phyloP scores from a whole-genome alignment of 805 yeast genomes.

The Wickerhamiella alocasiicola region DNA sequence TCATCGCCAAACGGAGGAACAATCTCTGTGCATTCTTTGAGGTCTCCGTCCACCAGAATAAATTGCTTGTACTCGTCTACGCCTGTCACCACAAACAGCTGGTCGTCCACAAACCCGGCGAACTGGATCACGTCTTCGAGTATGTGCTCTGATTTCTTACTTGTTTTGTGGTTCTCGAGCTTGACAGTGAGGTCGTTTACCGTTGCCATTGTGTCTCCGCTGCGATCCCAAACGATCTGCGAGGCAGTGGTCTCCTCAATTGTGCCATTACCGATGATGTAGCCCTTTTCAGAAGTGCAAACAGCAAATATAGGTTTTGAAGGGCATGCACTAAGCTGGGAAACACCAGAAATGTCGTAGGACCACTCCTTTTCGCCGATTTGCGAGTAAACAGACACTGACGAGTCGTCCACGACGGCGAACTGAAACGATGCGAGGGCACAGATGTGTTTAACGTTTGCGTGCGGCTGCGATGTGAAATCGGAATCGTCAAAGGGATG shows the following conservation, averaged over 20 bases:
- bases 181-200: not conserved
- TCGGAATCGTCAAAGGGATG: conserved; percentile 1
- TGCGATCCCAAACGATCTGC: conserved; percentile 7
- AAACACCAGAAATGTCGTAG: not conserved
- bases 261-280: not conserved
- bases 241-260: conserved; percentile 1
- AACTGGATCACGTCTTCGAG: not conserved
- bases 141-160: not conserved
- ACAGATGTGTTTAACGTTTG: not conserved
- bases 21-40: conserved; percentile 13
- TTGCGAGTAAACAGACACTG: conserved; percentile 2
- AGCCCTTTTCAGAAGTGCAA: conserved; percentile 3
- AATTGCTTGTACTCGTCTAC: not conserved
- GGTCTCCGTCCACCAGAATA: conserved; percentile 3
- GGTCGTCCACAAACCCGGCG: not conserved
- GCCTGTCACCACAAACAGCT: not conserved
- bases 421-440: conserved; percentile 7
- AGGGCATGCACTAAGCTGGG: conserved; percentile 4
- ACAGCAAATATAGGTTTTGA: conserved; percentile 2
- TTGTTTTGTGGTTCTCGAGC: not conserved
- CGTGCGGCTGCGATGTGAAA: not conserved
- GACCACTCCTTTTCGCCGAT: conserved; percentile 11
- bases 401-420: not conserved
- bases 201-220: not conserved
- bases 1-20: conserved; percentile 18